Percentiles rank a stretch among this genome's conserved stretches.
Conservation (phyloP, 2,329 filamentous ascomycete genomes). For the Apiospora aurea region DNA sequence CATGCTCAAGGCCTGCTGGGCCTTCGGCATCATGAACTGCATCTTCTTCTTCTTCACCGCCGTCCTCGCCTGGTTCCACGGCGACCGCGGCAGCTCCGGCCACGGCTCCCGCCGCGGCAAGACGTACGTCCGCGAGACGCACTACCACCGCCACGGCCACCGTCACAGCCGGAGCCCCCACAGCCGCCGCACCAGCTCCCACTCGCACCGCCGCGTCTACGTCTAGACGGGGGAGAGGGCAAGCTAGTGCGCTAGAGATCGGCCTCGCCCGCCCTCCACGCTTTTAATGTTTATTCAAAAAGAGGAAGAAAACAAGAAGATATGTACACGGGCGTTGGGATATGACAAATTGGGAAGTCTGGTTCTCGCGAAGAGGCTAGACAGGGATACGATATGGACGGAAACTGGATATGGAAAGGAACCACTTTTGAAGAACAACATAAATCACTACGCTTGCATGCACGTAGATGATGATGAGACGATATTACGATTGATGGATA, state of each 20-base stretch:
- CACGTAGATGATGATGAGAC: conserved; percentile 10
- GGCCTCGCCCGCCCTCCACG: neutral
- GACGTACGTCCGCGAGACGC: conserved; percentile 53
- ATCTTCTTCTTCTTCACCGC: conserved; percentile 82
- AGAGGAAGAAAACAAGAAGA: neutral
- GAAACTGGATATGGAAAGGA: conserved; percentile 6
- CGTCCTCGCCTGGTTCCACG: conserved; percentile 70
- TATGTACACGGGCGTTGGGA: neutral
- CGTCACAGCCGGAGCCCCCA: conserved; percentile 46
- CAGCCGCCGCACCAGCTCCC: conserved; percentile 45
- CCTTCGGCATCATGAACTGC: conserved; percentile 87
- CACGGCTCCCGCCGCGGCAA: conserved; percentile 42
- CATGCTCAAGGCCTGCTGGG: conserved; percentile 92
- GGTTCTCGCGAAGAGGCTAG: neutral
- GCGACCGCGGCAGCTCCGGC: conserved; percentile 42
- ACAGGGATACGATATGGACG: neutral
- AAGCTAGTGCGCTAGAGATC: neutral
- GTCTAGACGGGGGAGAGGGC: no score
- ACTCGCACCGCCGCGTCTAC: conserved; percentile 60
- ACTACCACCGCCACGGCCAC: conserved; percentile 55
- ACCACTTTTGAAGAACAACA: neutral
- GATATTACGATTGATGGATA: conserved; percentile 19
- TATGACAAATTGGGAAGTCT: neutral
- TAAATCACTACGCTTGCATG: conserved; percentile 10
- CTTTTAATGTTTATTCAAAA: conserved; percentile 13